Evolutionary conservation across 1,284 basidiomycete genomes (phyloP).

Genomic region (Cryptococcus sp.): DNA sequence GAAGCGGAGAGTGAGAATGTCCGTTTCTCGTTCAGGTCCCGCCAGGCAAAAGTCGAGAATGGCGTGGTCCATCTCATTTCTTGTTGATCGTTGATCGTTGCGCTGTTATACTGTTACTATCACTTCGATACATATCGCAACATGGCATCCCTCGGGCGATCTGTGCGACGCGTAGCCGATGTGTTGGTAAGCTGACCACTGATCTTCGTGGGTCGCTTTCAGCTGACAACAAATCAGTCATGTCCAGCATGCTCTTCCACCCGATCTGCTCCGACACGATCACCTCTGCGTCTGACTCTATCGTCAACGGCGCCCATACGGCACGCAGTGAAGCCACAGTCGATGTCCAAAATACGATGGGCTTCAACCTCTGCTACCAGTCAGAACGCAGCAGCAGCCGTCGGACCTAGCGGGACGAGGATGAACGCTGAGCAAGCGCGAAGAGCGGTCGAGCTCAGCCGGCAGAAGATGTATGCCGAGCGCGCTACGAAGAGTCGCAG

Average conservation of each 20-base stretch:
- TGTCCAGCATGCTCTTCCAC: constrained; percentile 12
- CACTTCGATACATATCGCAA: no score
- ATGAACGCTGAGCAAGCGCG: constrained; percentile 11
- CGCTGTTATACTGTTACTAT: no score
- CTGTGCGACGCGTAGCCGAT: constrained; percentile 3
- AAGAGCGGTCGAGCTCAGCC: constrained; percentile 25
- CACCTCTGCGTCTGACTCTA: not conserved
- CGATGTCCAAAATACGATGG: not conserved
- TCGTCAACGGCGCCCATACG: not conserved
- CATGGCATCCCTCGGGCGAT: constrained; percentile 9
- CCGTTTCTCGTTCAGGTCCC: no score
- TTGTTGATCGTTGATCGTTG: no score
- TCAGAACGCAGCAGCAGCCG: no score
- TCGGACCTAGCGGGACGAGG: not conserved
- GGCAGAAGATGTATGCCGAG: constrained; percentile 40
- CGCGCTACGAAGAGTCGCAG: constrained; percentile 36
- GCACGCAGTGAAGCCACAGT: not conserved
- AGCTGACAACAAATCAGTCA: constrained; percentile 2
- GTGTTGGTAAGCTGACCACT: constrained; percentile 2
- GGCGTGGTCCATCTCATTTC: no score
- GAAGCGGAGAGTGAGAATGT: no score
- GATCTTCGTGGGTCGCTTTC: not conserved
- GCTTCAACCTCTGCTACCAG: no score
- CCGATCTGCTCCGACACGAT: constrained; percentile 2
- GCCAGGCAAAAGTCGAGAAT: not conserved